Base-by-base conservation (phyloP, 2,329 filamentous ascomycete species). In the Immersiporthe knoxdaviesiana region DNA sequence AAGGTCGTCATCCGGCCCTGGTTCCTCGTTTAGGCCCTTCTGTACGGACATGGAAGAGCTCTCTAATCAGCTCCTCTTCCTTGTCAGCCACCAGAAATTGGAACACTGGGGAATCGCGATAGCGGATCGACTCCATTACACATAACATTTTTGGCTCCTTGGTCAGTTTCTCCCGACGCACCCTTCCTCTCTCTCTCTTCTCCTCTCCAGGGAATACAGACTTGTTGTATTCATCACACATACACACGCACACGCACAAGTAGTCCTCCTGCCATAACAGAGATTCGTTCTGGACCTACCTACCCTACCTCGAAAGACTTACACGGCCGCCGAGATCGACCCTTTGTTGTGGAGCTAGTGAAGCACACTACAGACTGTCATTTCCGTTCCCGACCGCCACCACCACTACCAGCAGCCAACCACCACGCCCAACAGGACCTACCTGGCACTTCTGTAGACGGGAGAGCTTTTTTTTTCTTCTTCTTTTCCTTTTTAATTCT, bases 1-100 rank as follows among this genome's bases (percentile, higher is more conserved):
- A 71, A 71, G 69, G 52, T 44, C 66, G 60, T 60, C 39, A 39
- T 37, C 65, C 52, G 64, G 64, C 59, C 64, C 35, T 30, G n/a
- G 59, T 39, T 39, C 59, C n/a, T 27, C n/a, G 39, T 37, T 37
- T 27, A 16, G 18, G 24, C 2, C 7, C n/a, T n/a, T n/a, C 35
- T n/a, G 8, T 24, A 10, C 44, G 44, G 47, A 52, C 16, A 39
- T 24, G 50, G 50, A 59, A 35, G 41, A 21, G 59, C 60, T 68
- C 66, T 67, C 21, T 47, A 47, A 30, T 63, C 16, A 18, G 44
- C 39, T 63, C 47, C 61, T 63, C 16, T 27, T 21, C 37, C 63
- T 66, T 66, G 63, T 69, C 63, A 66, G 50, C 59, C 68, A 69
- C 59, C 59, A 62, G 59, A 30, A 27, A 62, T 62, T 41, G 50